Evolutionary conservation across 805 yeast species (phyloP), one percentile per base, ranked within the genome.

Genomic region (Myxozyma melibiosi): DNA sequence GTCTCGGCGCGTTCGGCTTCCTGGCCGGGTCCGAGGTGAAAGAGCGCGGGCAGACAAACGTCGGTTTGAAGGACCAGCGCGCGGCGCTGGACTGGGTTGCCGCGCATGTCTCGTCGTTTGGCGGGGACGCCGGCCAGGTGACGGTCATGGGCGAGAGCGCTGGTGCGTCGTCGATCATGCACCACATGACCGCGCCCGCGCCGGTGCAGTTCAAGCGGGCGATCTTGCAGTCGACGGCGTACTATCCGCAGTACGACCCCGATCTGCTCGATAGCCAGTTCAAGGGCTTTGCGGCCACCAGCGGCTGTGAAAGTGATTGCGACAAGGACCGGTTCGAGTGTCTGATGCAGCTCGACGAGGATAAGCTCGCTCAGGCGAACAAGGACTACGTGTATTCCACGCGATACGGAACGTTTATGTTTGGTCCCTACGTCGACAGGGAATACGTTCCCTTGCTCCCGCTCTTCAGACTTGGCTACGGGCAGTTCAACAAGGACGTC

Each of bases 131-230:
- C 1, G 58, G 65, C 28, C 62, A 61, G 53, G 68, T 75, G 16
- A 73, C 76, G 1, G 62, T 75, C n/a, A 66, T 71, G 61, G 78
- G 78, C 7, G 73, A 72, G 58, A 63, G 70, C 41, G 77, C 78
- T 7, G 78, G 78, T 25, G 76, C 33, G 30, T 76, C 58, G 49
- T 74, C 74, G 67, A 70, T 53, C 60, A 53, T 48, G 58, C 73
- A 60, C 67, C 74, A 30, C 69, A 68, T 45, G 54, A 58, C 44
- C 45, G 42, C 24, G 65, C 53, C 63, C 66, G 52, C 70, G 53
- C 7, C 66, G 44, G 51, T 50, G 18, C 59, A 31, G 47, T 63
- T 63, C 34, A 28, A 41, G 18, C 51, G 58, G 16, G 65, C 65
- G 3, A 63, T 63, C 22, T 31, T 55, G 44, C 65, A 63, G 51